Evolutionary conservation across 2,329 filamentous ascomycete species (phyloP).

Genomic region (Camptophora hylomeconis): DNA sequence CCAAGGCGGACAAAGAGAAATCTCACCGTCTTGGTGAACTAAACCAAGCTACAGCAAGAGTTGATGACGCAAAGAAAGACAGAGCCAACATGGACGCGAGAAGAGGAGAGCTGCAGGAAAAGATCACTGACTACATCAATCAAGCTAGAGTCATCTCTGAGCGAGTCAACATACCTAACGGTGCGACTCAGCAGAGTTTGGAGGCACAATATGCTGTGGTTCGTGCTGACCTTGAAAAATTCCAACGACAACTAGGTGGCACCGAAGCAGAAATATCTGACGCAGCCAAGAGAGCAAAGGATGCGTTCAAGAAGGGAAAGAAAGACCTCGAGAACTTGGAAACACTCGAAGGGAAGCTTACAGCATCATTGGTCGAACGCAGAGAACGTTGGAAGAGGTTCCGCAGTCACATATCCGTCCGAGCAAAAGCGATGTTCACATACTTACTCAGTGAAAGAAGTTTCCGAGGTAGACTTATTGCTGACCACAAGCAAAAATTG

Average conservation of each 20-base stretch:
- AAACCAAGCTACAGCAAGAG: conserved; percentile 43
- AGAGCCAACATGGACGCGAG: conserved; percentile 25
- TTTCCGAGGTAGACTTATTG: conserved; percentile 67
- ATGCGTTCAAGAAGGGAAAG: conserved; percentile 24
- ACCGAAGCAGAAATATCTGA: conserved; percentile 52
- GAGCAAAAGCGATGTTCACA: conserved; percentile 72
- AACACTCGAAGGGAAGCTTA: conserved; percentile 34
- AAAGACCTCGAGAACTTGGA: conserved; percentile 26
- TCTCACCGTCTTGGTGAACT: conserved; percentile 42
- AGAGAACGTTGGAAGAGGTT: conserved; percentile 68
- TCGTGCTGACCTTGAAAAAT: conserved; percentile 43
- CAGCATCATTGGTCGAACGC: conserved; percentile 53
- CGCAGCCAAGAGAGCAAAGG: conserved; percentile 25
- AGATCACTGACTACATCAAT: conserved; percentile 41
- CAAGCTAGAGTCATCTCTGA: conserved; percentile 43
- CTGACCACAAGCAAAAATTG: conserved; percentile 62
- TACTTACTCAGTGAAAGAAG: conserved; percentile 81
- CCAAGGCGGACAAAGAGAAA: conserved; percentile 20
- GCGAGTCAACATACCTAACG: conserved; percentile 50
- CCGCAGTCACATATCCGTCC: conserved; percentile 70
- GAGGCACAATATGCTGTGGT: conserved; percentile 39
- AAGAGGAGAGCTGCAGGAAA: conserved; percentile 23
- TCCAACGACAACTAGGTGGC: conserved; percentile 47
- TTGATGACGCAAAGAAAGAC: conserved; percentile 37
- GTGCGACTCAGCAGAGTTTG: conserved; percentile 46